These are phyloP conservation scores for Penicillium crystallinum DNA, from an alignment of 495 filamentous ascomycete species.

Conservation along the genomic window DNA sequence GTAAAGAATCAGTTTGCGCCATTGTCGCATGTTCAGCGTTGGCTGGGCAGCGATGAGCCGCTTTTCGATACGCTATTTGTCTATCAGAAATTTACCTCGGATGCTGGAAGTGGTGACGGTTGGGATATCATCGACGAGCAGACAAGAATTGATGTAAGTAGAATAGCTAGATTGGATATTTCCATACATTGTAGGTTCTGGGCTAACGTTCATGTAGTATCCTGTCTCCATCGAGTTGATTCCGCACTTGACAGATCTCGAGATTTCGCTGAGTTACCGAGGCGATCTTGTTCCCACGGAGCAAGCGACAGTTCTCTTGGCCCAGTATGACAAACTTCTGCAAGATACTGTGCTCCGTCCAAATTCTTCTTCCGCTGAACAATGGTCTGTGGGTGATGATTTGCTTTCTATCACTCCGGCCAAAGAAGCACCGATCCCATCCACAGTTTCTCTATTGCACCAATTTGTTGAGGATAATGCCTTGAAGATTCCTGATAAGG, in stretches of 20 bases:
- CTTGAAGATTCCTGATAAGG: conserved; percentile 29
- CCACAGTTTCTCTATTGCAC: conserved; percentile 24
- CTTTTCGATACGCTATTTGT: conserved; percentile 78
- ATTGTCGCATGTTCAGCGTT: conserved; percentile 60
- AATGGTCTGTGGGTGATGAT: conserved; percentile 13
- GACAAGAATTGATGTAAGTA: conserved; percentile 51
- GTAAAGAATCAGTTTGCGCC: conserved; percentile 66
- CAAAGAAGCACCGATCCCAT: conserved; percentile 31
- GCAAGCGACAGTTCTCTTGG: conserved; percentile 48
- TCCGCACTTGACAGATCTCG: conserved; percentile 40
- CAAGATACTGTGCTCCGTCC: conserved; percentile 23
- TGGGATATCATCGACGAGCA: conserved; percentile 52
- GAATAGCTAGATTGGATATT: background rate
- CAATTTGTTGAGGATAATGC: conserved; percentile 45
- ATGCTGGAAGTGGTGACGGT: background rate
- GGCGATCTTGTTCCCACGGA: conserved; percentile 53
- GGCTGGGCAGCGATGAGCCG: conserved; percentile 52
- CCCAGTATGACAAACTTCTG: conserved; percentile 29
- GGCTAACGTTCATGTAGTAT: conserved; percentile 42
- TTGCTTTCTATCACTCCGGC: conserved; percentile 44
- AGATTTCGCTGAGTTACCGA: conserved; percentile 57
- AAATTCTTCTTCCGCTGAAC: conserved; percentile 16
- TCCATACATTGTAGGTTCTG: conserved; percentile 12
- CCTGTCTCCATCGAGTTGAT: conserved; percentile 69
- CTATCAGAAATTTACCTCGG: conserved; percentile 57